Evolutionary conservation across 2,329 filamentous ascomycete genomes (phyloP).

Genomic region (Trichoderma lentiforme): DNA sequence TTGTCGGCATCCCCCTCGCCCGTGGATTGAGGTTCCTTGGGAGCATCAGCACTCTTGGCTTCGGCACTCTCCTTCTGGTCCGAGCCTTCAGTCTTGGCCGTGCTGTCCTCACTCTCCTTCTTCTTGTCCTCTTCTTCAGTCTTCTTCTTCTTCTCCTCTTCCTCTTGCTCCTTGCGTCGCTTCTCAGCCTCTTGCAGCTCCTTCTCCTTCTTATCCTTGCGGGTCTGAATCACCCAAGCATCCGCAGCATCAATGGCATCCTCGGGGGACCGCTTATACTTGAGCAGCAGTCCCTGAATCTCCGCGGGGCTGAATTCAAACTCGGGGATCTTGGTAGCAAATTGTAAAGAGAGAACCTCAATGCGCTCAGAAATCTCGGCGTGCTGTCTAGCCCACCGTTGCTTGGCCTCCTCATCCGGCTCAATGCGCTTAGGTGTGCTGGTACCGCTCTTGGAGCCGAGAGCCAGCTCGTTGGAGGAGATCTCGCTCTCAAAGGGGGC

Average conservation of each 20-base stretch:
- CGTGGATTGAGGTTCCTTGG: not conserved
- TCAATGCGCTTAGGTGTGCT: constrained; percentile 21
- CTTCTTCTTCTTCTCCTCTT: constrained; percentile 32
- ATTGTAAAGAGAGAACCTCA: constrained; percentile 45
- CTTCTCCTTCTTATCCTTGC: constrained; percentile 48
- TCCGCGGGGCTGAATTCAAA: constrained; percentile 59
- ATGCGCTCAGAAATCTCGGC: constrained; percentile 40
- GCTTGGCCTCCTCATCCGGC: constrained; percentile 29
- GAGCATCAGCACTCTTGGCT: not conserved
- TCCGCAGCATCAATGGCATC: constrained; percentile 46
- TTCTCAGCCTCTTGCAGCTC: constrained; percentile 43
- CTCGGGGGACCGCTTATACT: constrained; percentile 51
- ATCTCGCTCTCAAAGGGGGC: constrained; percentile 44
- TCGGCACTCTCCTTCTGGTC: constrained; percentile 22
- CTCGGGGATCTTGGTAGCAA: constrained; percentile 50
- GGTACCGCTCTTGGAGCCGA: constrained; percentile 16
- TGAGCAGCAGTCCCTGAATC: constrained; percentile 57
- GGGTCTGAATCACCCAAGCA: constrained; percentile 48
- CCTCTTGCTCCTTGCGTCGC: constrained; percentile 34
- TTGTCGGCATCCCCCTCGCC: not conserved
- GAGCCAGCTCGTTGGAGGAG: not conserved
- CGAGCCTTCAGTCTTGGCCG: constrained; percentile 23
- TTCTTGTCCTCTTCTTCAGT: constrained; percentile 31
- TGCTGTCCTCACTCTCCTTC: constrained; percentile 26
- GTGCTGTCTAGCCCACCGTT: constrained; percentile 31